phyloP scores from a whole-genome alignment of 306 rosid genomes.

The Neltuma alba region DNA sequence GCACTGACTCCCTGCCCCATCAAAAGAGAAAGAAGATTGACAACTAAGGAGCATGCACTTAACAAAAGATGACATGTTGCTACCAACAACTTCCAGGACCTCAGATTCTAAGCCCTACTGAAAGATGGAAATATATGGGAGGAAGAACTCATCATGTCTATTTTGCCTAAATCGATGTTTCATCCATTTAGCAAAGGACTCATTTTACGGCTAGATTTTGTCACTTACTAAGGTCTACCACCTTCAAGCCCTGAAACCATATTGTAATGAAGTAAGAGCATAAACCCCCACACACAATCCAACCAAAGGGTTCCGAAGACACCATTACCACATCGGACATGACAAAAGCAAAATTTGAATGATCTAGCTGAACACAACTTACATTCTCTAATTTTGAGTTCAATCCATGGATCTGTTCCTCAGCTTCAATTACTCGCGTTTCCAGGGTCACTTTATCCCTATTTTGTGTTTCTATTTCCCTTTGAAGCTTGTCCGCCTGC shows the following conservation, averaged over 20 bases:
- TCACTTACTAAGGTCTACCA: not conserved
- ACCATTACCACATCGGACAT: not conserved
- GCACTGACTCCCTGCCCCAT: not conserved
- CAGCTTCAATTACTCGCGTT: slow-evolving; percentile 51
- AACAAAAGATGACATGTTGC: not conserved
- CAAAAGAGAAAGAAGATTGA: not conserved
- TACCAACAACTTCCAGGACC: not conserved
- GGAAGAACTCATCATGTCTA: not conserved
- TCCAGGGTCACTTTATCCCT: slow-evolving; percentile 55
- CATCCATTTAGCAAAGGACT: not conserved
- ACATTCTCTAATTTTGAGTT: slow-evolving; percentile 53
- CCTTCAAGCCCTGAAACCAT: not conserved
- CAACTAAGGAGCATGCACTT: not conserved
- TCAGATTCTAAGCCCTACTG: not conserved
- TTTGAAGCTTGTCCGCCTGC: slow-evolving; percentile 55
- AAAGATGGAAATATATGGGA: not conserved
- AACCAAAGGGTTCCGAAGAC: not conserved
- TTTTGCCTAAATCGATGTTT: not conserved
- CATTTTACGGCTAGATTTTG: not conserved
- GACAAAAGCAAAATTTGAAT: not conserved
- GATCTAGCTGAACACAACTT: slow-evolving; percentile 34
- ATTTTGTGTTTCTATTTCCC: slow-evolving; percentile 44
- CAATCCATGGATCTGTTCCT: slow-evolving; percentile 51
- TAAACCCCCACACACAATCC: not conserved
- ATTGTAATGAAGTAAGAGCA: not conserved